These are phyloP conservation scores for Rhinocladiella similis DNA, from an alignment of 2,329 filamentous ascomycete species.

Conservation along the genomic window DNA sequence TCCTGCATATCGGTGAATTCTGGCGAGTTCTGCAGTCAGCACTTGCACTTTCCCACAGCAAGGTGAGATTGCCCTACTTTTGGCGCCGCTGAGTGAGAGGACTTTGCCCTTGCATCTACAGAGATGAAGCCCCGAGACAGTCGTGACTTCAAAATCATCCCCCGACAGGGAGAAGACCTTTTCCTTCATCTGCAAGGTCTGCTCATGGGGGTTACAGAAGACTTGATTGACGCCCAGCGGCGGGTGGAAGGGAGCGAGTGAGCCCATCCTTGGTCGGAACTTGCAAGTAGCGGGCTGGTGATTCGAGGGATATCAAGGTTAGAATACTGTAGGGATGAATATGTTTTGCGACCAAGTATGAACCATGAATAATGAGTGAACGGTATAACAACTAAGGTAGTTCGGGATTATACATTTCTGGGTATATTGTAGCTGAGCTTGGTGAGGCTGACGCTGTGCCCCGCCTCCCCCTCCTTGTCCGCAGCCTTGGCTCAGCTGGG, in stretches of 20 bases:
- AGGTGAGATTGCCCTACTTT: not conserved
- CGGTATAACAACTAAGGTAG: too few relatives aligned
- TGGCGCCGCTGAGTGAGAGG: not conserved
- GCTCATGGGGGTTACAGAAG: not conserved
- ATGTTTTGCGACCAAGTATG: too few relatives aligned
- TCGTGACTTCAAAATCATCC: not conserved
- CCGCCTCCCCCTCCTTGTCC: too few relatives aligned
- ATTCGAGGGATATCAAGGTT: too few relatives aligned
- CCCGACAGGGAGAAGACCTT: not conserved
- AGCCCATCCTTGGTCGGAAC: not conserved
- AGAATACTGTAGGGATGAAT: too few relatives aligned
- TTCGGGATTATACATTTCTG: too few relatives aligned
- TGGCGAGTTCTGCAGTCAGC: not conserved
- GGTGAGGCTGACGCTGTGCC: too few relatives aligned
- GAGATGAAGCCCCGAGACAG: not conserved
- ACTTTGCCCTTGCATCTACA: not conserved
- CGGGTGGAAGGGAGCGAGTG: not conserved
- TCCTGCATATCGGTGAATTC: slow-evolving; percentile 7
- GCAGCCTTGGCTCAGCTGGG: too few relatives aligned
- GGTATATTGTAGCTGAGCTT: too few relatives aligned
- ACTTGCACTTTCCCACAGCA: not conserved
- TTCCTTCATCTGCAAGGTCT: not conserved
- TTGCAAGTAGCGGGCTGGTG: too few relatives aligned
- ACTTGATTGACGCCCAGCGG: not conserved
- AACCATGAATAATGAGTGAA: too few relatives aligned